Conservation (phyloP, 352 stramenopile genomes). For the Globisporangium heterothallicum region DNA sequence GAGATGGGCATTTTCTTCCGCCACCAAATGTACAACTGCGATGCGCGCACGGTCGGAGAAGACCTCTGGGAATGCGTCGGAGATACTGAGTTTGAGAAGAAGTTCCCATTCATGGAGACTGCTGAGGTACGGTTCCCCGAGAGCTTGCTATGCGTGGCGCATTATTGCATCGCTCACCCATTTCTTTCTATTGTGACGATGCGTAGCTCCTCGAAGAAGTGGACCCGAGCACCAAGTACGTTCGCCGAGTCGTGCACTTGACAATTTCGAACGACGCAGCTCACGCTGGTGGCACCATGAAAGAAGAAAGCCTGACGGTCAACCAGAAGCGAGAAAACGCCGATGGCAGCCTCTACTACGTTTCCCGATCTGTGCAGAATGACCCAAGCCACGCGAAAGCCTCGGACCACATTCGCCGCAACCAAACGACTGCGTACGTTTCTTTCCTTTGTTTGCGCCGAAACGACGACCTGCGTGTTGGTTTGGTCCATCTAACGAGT, state of each 20-base stretch:
- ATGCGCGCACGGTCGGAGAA: slow-evolving; percentile 57
- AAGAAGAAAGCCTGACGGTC: slow-evolving; percentile 72
- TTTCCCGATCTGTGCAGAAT: slow-evolving; percentile 56
- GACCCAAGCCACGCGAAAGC: slow-evolving; percentile 70
- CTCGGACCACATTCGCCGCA: slow-evolving; percentile 61
- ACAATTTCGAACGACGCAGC: slow-evolving; percentile 68
- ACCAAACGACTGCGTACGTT: slow-evolving; percentile 74
- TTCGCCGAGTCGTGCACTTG: slow-evolving; percentile 74
- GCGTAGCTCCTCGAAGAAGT: slow-evolving; percentile 66
- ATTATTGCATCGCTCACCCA: not conserved
- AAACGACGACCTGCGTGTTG: not conserved
- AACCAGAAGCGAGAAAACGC: slow-evolving; percentile 78
- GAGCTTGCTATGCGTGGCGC: not conserved
- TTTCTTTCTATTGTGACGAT: not conserved
- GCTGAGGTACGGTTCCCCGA: slow-evolving; percentile 25
- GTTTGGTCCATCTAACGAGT: too few species aligned
- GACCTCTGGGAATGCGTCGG: slow-evolving; percentile 77
- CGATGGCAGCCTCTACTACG: slow-evolving; percentile 64
- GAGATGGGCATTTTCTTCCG: slow-evolving; percentile 86
- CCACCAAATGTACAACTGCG: slow-evolving; percentile 78
- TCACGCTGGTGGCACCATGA: slow-evolving; percentile 71
- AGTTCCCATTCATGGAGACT: slow-evolving; percentile 79
- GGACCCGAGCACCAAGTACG: slow-evolving; percentile 75
- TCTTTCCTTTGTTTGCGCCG: not conserved
- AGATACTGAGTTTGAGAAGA: slow-evolving; percentile 71